phyloP scores from a whole-genome alignment of 1,139 yeast species.

The Arxiozyma slooffiae region DNA sequence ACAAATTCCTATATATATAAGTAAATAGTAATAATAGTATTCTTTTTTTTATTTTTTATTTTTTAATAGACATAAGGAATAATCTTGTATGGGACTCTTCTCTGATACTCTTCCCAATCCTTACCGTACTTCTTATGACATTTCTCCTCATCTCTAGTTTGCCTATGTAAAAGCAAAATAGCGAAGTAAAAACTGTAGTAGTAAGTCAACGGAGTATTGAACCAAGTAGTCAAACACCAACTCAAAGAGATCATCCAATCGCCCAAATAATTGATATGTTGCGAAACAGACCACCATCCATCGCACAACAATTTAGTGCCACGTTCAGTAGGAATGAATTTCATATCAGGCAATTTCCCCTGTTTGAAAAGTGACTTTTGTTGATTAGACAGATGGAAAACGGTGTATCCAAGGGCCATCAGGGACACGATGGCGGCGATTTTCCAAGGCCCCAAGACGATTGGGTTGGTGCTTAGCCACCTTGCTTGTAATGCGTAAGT shows the following conservation, averaged over 20 bases:
- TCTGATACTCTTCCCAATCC: slow-evolving; percentile 76
- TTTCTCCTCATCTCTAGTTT: slow-evolving; percentile 81
- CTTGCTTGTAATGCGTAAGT: slow-evolving; percentile 81
- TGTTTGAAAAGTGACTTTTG: slow-evolving; percentile 79
- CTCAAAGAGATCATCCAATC: slow-evolving; percentile 90
- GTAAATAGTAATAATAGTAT: no score
- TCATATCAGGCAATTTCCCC: slow-evolving; percentile 58
- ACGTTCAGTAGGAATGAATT: slow-evolving; percentile 59
- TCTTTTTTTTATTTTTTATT: no score
- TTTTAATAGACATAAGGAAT: slow-evolving; percentile 72
- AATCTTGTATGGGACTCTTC: slow-evolving; percentile 75
- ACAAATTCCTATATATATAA: no score
- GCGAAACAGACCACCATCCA: slow-evolving; percentile 95
- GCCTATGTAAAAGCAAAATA: slow-evolving; percentile 73
- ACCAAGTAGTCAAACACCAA: slow-evolving; percentile 89
- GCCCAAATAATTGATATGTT: slow-evolving; percentile 90
- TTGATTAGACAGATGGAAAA: slow-evolving; percentile 74
- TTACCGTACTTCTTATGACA: slow-evolving; percentile 79
- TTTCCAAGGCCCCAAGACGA: slow-evolving; percentile 42
- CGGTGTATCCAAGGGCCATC: slow-evolving; percentile 59
- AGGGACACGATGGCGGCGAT: slow-evolving; percentile 35
- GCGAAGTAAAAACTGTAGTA: slow-evolving; percentile 82
- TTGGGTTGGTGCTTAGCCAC: slow-evolving; percentile 58
- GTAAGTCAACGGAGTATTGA: slow-evolving; percentile 71
- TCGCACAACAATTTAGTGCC: slow-evolving; percentile 76